These are phyloP conservation scores for Teunomyces stri DNA, from an alignment of 805 yeast species.

Conservation along the genomic window DNA sequence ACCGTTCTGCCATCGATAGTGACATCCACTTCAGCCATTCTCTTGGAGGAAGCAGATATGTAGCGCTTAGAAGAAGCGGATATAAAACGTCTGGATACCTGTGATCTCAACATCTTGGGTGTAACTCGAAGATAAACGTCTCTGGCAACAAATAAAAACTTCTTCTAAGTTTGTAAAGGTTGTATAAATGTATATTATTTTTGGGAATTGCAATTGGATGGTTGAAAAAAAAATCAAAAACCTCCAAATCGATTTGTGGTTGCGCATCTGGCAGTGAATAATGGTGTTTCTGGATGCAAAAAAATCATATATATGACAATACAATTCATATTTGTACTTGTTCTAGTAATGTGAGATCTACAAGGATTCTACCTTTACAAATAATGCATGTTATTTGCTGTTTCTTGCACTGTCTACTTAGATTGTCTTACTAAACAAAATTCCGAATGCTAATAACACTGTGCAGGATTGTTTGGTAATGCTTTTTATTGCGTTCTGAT, in stretches of 20 bases:
- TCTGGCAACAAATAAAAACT: slow-evolving; percentile 3
- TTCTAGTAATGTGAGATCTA: not conserved
- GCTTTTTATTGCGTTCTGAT: not conserved
- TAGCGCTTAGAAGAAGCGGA: slow-evolving; percentile 15
- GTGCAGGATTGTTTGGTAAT: slow-evolving; percentile 2
- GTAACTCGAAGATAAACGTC: slow-evolving; percentile 3
- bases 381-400: not conserved
- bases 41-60: slow-evolving; percentile 32
- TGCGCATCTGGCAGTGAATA: not conserved
- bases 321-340: not conserved
- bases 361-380: not conserved
- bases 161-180: slow-evolving; percentile 2
- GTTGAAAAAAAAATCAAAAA: slow-evolving; percentile 4
- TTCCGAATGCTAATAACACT: not conserved
- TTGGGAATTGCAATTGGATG: slow-evolving; percentile 5
- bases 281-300: not conserved
- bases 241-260: slow-evolving; percentile 2
- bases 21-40: slow-evolving; percentile 53
- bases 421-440: not conserved
- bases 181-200: slow-evolving; percentile 4
- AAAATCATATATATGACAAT: not conserved
- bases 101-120: slow-evolving; percentile 6
- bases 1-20: slow-evolving; percentile 72
- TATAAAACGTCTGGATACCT: slow-evolving; percentile 8
- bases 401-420: not conserved